Evolutionary conservation across 805 yeast species (phyloP).

Genomic region (Candida xiaguanensis): DNA sequence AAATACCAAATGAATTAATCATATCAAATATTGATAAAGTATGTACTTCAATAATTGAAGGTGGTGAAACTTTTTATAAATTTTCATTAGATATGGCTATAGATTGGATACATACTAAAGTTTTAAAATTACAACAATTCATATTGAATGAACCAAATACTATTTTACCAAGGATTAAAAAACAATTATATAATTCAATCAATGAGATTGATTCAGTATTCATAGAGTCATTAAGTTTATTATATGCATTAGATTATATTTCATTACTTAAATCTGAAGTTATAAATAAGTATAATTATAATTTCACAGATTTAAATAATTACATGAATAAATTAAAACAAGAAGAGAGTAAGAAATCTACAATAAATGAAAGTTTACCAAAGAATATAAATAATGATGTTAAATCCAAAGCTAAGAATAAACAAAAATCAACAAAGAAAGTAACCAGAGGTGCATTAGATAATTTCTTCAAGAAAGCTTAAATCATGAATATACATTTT

Average conservation of each 20-base stretch:
- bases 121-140: conserved; percentile 21
- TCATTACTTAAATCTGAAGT: conserved; percentile 21
- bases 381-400: conserved; percentile 17
- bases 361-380: conserved; percentile 26
- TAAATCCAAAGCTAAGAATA: conserved; percentile 20
- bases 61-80: conserved; percentile 35
- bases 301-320: conserved; percentile 18
- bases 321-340: conserved; percentile 15
- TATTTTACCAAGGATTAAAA: conserved; percentile 16
- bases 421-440: conserved; percentile 19
- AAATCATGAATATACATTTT: not conserved
- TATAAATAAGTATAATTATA: conserved; percentile 12
- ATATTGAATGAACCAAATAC: conserved; percentile 12
- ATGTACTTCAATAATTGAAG: conserved; percentile 31
- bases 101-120: conserved; percentile 34
- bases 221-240: conserved; percentile 21
- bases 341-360: conserved; percentile 18
- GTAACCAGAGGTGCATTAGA: conserved; percentile 69
- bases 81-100: conserved; percentile 38
- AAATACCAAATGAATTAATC: conserved; percentile 20
- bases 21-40: conserved; percentile 19
- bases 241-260: conserved; percentile 45
- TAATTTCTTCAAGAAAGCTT: conserved; percentile 48
- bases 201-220: conserved; percentile 6
- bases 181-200: conserved; percentile 16